A percentile compares a stretch with the other conserved stretches of the same genome.
Conservation (phyloP, 208 protist genomes). For the Histomonas meleagridis region DNA sequence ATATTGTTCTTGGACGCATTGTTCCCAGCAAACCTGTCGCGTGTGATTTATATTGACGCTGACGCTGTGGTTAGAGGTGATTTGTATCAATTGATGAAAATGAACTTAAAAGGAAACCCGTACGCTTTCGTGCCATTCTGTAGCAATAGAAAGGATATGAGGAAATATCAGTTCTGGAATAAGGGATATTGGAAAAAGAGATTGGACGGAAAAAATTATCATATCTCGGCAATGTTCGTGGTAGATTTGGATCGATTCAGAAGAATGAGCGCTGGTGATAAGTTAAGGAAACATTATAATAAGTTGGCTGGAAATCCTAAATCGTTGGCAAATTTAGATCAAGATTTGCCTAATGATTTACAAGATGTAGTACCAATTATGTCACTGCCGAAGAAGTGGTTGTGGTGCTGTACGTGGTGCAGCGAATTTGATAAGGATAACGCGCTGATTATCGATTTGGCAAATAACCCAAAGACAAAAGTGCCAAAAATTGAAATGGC, state of each 20-base stretch:
- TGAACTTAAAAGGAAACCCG: conserved; percentile 73
- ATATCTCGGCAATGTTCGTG: conserved; percentile 57
- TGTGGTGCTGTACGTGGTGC: conserved; percentile 59
- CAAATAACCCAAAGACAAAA: conserved; percentile 60
- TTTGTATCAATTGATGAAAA: conserved; percentile 78
- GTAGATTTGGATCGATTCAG: conserved; percentile 54
- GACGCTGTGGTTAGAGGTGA: conserved; percentile 77
- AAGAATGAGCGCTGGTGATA: conserved; percentile 45
- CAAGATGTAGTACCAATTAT: conserved; percentile 54
- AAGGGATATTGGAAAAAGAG: conserved; percentile 43
- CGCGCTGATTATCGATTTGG: conserved; percentile 58
- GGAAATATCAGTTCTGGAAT: conserved; percentile 60
- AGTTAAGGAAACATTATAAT: conserved; percentile 50
- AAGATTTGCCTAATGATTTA: conserved; percentile 57
- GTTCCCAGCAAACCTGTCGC: conserved; percentile 81
- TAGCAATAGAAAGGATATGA: conserved; percentile 70
- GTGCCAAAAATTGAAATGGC: conserved; percentile 53
- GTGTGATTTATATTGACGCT: conserved; percentile 92
- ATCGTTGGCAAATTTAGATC: conserved; percentile 44
- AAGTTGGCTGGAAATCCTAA: conserved; percentile 50
- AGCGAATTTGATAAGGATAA: conserved; percentile 39
- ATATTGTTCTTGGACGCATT: conserved; percentile 97
- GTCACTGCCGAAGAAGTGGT: conserved; percentile 56
- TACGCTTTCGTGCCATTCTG: conserved; percentile 92
- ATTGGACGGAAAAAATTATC: conserved; percentile 46